phyloP scores from a whole-genome alignment of 805 yeast genomes.

The Spathaspora gorwiae region DNA sequence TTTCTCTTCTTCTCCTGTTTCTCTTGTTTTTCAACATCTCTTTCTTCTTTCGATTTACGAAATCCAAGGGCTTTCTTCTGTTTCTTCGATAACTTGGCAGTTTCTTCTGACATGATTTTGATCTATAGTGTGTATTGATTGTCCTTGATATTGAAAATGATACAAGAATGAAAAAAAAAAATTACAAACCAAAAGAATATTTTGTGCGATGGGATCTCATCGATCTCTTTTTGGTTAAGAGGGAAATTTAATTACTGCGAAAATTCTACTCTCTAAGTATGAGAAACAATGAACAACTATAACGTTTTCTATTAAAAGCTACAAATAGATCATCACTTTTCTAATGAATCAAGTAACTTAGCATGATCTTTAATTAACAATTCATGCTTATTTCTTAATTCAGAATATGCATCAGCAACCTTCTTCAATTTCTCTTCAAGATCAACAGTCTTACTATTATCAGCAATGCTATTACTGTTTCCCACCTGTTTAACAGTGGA shows the following conservation, averaged over 20 bases:
- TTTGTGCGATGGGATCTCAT: too few relatives aligned
- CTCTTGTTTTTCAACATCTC: constrained; percentile 31
- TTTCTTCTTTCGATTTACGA: constrained; percentile 39
- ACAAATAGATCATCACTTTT: background rate
- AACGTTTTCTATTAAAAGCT: background rate
- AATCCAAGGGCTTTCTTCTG: constrained; percentile 61
- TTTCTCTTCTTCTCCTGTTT: constrained; percentile 25
- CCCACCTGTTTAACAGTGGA: constrained; percentile 32
- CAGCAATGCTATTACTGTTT: background rate
- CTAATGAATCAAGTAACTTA: constrained; percentile 21
- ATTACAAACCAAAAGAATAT: too few relatives aligned
- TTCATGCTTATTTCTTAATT: constrained; percentile 57
- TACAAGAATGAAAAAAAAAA: too few relatives aligned
- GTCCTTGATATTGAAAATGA: too few relatives aligned
- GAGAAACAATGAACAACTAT: too few relatives aligned
- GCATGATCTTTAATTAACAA: constrained; percentile 50
- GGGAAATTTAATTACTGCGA: too few relatives aligned
- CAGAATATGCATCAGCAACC: constrained; percentile 56
- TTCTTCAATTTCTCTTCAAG: constrained; percentile 34
- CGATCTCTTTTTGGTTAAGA: too few relatives aligned
- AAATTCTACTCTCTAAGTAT: too few relatives aligned
- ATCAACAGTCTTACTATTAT: constrained; percentile 1
- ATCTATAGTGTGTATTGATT: too few relatives aligned
- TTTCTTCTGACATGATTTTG: constrained; percentile 5
- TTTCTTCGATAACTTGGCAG: constrained; percentile 55